Percentiles rank a stretch among this genome's conserved stretches.
Conservation (phyloP, 805 yeast genomes). For the Spathaspora gorwiae region DNA sequence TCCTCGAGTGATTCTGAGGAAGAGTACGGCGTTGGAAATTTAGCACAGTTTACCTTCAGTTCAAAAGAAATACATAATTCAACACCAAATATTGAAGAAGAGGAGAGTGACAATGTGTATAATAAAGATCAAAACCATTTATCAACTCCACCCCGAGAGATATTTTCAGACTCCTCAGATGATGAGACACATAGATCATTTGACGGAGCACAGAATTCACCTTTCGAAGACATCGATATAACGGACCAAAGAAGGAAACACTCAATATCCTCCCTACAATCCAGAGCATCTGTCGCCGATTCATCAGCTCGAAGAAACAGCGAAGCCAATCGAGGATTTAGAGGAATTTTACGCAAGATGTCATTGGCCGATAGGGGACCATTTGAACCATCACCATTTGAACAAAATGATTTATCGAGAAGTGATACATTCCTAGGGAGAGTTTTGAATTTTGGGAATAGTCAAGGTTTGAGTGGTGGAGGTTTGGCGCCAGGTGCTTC, state of each 20-base stretch:
- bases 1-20: slow-evolving; percentile 6
- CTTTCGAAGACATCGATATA: too few relatives aligned
- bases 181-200: background rate
- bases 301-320: too few relatives aligned
- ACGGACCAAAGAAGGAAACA: too few relatives aligned
- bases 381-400: background rate
- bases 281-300: too few relatives aligned
- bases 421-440: slow-evolving; percentile 39
- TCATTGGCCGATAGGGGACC: slow-evolving; percentile 19
- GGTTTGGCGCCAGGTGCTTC: slow-evolving; percentile 41
- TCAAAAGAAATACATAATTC: slow-evolving; percentile 1
- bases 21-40: slow-evolving; percentile 3
- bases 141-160: slow-evolving; percentile 1
- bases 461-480: slow-evolving; percentile 32
- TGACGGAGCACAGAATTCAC: too few relatives aligned
- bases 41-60: slow-evolving; percentile 4
- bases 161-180: slow-evolving; percentile 6
- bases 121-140: background rate
- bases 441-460: slow-evolving; percentile 19
- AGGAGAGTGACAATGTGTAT: background rate
- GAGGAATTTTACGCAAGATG: slow-evolving; percentile 31
- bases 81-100: background rate
- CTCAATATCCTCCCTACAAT: too few relatives aligned
- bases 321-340: too few relatives aligned
- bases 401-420: slow-evolving; percentile 14